These are phyloP conservation scores for Coniochaeta prunicola DNA, from an alignment of 2,329 filamentous ascomycete species.

Conservation along the genomic window DNA sequence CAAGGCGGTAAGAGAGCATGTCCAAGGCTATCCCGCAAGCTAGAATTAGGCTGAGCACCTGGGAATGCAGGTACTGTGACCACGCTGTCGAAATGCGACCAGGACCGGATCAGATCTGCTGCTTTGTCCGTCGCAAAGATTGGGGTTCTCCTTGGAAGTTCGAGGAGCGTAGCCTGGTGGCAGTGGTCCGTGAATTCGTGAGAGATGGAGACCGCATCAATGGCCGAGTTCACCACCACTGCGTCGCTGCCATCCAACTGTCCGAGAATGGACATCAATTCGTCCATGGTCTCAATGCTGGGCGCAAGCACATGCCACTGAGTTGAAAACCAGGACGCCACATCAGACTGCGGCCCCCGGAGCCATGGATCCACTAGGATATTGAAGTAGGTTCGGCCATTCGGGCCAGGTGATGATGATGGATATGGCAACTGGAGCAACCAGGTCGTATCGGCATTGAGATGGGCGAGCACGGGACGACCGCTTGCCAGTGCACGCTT, in stretches of 20 bases:
- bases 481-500: slow-evolving; percentile 7
- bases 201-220: slow-evolving; percentile 53
- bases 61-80: slow-evolving; percentile 39
- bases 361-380: slow-evolving; percentile 62
- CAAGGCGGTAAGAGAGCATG: slow-evolving; percentile 42
- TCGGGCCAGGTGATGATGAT: slow-evolving; percentile 25
- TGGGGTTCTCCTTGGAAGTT: slow-evolving; percentile 45
- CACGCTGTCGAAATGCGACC: slow-evolving; percentile 53
- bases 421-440: slow-evolving; percentile 57
- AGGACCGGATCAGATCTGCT: slow-evolving; percentile 45
- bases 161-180: slow-evolving; percentile 51
- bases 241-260: slow-evolving; percentile 34
- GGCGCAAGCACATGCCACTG: slow-evolving; percentile 54
- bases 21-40: slow-evolving; percentile 17
- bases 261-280: slow-evolving; percentile 44
- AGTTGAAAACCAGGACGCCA: slow-evolving; percentile 57
- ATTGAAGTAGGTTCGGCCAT: slow-evolving; percentile 49
- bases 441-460: slow-evolving; percentile 63
- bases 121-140: slow-evolving; percentile 55
- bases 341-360: slow-evolving; percentile 53
- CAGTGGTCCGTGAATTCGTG: slow-evolving; percentile 67
- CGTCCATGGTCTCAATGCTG: slow-evolving; percentile 44
- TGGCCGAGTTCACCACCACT: slow-evolving; percentile 26
- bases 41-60: slow-evolving; percentile 3
- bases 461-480: slow-evolving; percentile 47